Conservation (phyloP, 2,329 filamentous ascomycete genomes). For the Colletotrichum filicis region DNA sequence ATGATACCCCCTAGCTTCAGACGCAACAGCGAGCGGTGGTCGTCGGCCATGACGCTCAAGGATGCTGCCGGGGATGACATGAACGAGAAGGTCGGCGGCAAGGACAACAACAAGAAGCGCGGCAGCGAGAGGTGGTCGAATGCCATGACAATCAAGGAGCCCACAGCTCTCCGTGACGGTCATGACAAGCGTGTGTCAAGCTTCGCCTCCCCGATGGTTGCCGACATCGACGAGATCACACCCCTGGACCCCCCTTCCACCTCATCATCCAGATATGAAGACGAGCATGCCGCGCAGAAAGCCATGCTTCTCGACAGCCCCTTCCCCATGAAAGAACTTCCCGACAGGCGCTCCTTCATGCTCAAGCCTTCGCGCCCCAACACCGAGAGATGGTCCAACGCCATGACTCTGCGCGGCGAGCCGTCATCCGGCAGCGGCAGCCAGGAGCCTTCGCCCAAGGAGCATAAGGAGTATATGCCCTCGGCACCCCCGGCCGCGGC, state of each 20-base stretch:
- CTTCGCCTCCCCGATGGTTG: constrained; percentile 26
- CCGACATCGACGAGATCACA: constrained; percentile 22
- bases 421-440: neutral
- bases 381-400: constrained; percentile 24
- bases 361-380: constrained; percentile 27
- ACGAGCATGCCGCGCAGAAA: constrained; percentile 18
- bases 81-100: constrained; percentile 18
- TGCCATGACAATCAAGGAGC: constrained; percentile 27
- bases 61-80: constrained; percentile 21
- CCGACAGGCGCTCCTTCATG: constrained; percentile 27
- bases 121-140: constrained; percentile 27
- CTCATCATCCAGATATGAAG: constrained; percentile 20
- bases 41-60: constrained; percentile 28
- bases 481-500: neutral
- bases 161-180: constrained; percentile 9
- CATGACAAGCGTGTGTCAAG: constrained; percentile 27
- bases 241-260: constrained; percentile 11
- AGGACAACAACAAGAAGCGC: constrained; percentile 24
- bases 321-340: constrained; percentile 23
- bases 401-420: constrained; percentile 26
- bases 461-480: neutral
- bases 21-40: constrained; percentile 30
- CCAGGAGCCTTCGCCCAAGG: constrained; percentile 5
- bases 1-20: constrained; percentile 31
- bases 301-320: constrained; percentile 21